A percentile compares a stretch with the other conserved stretches of the same genome.
Conservation (phyloP, 2,329 filamentous ascomycete species). For the Zopfia rhizophila region DNA sequence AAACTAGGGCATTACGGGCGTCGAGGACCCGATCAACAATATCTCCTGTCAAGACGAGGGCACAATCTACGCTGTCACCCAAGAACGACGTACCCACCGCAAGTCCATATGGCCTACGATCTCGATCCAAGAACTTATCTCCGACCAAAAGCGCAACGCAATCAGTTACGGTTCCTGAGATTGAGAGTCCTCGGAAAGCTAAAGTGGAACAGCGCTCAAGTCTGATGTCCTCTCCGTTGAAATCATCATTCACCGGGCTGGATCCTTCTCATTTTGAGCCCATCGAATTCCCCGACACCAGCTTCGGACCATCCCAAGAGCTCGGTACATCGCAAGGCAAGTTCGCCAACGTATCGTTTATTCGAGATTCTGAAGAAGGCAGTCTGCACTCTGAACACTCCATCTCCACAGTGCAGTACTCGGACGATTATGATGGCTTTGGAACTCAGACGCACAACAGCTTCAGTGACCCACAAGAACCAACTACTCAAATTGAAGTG, state of each 20-base stretch:
- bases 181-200: constrained; percentile 24
- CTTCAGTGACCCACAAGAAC: constrained; percentile 24
- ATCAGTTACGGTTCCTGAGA: background rate
- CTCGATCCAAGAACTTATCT: constrained; percentile 38
- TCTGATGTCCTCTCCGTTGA: constrained; percentile 5
- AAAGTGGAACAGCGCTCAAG: constrained; percentile 11
- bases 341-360: constrained; percentile 33
- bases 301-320: constrained; percentile 37
- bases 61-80: constrained; percentile 31
- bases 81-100: constrained; percentile 26
- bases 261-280: constrained; percentile 18
- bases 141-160: constrained; percentile 21
- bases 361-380: constrained; percentile 47
- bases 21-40: constrained; percentile 23
- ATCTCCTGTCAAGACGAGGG: constrained; percentile 32
- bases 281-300: constrained; percentile 25
- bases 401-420: constrained; percentile 36
- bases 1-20: too few species aligned
- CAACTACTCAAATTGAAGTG: background rate
- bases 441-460: constrained; percentile 11
- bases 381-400: constrained; percentile 41
- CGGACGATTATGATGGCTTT: constrained; percentile 29
- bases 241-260: constrained; percentile 16
- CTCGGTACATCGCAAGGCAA: constrained; percentile 32
- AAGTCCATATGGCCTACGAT: constrained; percentile 42